A percentile compares a stretch with the other conserved stretches of the same genome.
phyloP scores from a whole-genome alignment of 306 rosid species.

The Dryas octopetala region DNA sequence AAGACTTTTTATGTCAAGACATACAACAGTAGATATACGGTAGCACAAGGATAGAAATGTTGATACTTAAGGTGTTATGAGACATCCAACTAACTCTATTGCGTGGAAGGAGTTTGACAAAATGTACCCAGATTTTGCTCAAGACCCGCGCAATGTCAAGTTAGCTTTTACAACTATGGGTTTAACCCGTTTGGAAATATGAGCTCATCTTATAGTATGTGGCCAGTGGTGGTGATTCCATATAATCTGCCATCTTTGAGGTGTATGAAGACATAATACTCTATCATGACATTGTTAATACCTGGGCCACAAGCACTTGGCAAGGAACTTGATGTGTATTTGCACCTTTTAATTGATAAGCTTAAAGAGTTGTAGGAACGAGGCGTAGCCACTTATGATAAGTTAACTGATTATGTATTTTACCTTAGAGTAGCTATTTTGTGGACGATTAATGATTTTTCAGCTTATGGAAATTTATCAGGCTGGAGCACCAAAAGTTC shows the following conservation, averaged over 20 bases:
- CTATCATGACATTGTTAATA: background rate
- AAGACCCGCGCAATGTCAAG: background rate
- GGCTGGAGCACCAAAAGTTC: background rate
- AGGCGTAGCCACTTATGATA: background rate
- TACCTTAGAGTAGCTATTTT: background rate
- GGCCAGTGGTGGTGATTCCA: background rate
- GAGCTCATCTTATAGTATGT: background rate
- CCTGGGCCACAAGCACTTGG: background rate
- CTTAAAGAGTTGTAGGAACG: background rate
- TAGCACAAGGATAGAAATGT: background rate
- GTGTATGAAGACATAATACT: background rate
- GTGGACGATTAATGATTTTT: background rate
- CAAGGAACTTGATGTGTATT: background rate
- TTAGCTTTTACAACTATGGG: background rate
- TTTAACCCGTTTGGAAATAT: constrained; percentile 1
- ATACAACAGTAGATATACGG: background rate
- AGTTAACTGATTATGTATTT: background rate
- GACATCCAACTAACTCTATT: background rate
- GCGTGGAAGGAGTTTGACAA: background rate
- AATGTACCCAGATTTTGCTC: background rate
- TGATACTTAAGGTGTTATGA: background rate
- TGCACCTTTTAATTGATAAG: background rate
- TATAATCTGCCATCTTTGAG: background rate
- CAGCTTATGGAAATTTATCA: background rate
- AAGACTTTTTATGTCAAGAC: background rate